phyloP scores from a whole-genome alignment of 192 early-diverging fungal genomes.

The Thoreauomyces humboldtii region DNA sequence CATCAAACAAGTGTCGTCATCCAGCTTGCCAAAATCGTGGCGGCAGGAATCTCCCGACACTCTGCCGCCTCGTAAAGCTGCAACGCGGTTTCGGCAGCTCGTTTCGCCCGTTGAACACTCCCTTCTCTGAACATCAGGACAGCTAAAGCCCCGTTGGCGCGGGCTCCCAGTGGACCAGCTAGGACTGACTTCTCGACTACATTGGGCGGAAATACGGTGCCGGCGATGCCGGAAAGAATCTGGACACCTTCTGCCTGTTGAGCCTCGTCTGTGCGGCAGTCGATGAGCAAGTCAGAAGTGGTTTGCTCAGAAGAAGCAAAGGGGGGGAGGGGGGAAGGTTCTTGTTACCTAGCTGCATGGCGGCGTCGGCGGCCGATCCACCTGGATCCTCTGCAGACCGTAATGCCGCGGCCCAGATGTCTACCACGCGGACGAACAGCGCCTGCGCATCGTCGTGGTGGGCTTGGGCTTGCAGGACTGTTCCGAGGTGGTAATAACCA shows the following conservation, averaged over 20 bases:
- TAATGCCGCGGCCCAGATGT: constrained; percentile 40
- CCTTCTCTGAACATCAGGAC: too few relatives aligned
- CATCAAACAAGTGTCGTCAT: too few relatives aligned
- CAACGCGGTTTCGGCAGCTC: too few relatives aligned
- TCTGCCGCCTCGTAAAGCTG: too few relatives aligned
- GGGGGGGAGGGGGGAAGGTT: background rate
- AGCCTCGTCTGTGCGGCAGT: constrained; percentile 24
- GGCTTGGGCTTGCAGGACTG: constrained; percentile 38
- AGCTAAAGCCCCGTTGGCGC: too few relatives aligned
- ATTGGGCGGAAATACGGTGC: too few relatives aligned
- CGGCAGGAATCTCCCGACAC: too few relatives aligned
- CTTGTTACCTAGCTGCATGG: constrained; percentile 13
- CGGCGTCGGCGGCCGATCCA: background rate
- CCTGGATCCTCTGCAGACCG: constrained; percentile 5
- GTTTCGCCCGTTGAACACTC: too few relatives aligned
- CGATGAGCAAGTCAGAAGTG: background rate
- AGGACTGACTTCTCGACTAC: too few relatives aligned
- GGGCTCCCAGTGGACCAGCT: too few relatives aligned
- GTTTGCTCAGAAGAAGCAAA: background rate
- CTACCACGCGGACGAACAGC: constrained; percentile 45
- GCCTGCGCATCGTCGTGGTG: constrained; percentile 28
- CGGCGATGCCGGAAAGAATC: constrained; percentile 40
- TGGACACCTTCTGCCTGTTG: constrained; percentile 53
- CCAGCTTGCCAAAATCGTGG: too few relatives aligned
- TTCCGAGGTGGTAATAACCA: constrained; percentile 56